Evolutionary conservation across 495 filamentous ascomycete species (phyloP).

Genomic region (Aspergillus hancockii): DNA sequence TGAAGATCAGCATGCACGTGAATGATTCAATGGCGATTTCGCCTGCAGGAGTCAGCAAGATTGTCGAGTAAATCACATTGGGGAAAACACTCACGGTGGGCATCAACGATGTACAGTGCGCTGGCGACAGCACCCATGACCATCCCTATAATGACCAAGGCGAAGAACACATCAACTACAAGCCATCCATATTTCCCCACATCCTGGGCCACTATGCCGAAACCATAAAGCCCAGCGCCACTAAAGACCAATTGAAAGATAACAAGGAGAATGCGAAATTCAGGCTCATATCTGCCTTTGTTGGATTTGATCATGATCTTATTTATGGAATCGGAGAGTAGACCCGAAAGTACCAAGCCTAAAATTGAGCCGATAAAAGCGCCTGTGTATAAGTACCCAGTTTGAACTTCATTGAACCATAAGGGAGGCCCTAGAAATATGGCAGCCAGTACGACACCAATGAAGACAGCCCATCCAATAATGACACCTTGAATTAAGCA

Average conservation of each 20-base stretch:
- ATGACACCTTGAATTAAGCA: slow-evolving; percentile 87
- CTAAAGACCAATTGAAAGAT: slow-evolving; percentile 78
- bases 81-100: slow-evolving; percentile 66
- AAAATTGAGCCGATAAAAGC: slow-evolving; percentile 82
- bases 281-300: slow-evolving; percentile 82
- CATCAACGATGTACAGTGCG: slow-evolving; percentile 91
- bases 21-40: slow-evolving; percentile 88
- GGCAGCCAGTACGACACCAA: slow-evolving; percentile 81
- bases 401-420: slow-evolving; percentile 78
- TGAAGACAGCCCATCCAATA: slow-evolving; percentile 94
- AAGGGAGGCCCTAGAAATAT: slow-evolving; percentile 80
- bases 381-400: slow-evolving; percentile 85
- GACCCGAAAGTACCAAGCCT: slow-evolving; percentile 74
- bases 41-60: slow-evolving; percentile 40
- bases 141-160: slow-evolving; percentile 78
- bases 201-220: slow-evolving; percentile 68
- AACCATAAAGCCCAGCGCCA: slow-evolving; percentile 79
- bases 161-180: slow-evolving; percentile 76
- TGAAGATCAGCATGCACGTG: slow-evolving; percentile 88
- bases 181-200: slow-evolving; percentile 65
- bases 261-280: slow-evolving; percentile 82
- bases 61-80: background rate
- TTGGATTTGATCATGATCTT: slow-evolving; percentile 71
- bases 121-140: slow-evolving; percentile 85
- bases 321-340: slow-evolving; percentile 72